phyloP scores from a whole-genome alignment of 768 basidiomycete genomes.

The Suillus decipiens region DNA sequence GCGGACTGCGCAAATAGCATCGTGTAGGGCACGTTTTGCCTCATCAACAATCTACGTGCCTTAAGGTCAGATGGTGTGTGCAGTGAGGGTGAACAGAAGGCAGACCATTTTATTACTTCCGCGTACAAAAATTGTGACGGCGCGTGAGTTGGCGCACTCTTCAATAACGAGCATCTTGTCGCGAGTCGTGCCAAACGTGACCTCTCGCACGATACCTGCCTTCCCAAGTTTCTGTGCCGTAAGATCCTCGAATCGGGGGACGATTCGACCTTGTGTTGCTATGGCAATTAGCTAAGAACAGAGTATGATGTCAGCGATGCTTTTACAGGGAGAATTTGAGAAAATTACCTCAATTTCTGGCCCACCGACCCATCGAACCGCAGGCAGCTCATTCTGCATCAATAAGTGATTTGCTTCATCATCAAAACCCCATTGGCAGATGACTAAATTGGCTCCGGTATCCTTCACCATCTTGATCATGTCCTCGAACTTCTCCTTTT shows the following conservation, averaged over 20 bases:
- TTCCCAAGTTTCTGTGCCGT: conserved; percentile 87
- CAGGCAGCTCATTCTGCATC: conserved; percentile 97
- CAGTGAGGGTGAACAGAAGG: neutral
- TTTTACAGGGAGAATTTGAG: neutral
- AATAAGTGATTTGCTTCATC: conserved; percentile 98
- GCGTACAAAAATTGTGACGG: conserved; percentile 96
- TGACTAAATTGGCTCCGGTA: conserved; percentile 96
- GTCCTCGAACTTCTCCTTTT: conserved; percentile 92
- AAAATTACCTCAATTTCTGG: conserved; percentile 91
- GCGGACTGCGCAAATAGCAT: conserved; percentile 95
- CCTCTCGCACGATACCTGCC: conserved; percentile 91
- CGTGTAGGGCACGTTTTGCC: conserved; percentile 96
- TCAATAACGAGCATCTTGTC: conserved; percentile 99
- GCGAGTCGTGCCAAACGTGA: conserved; percentile 95
- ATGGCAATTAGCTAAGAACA: conserved; percentile 85
- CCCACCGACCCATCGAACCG: conserved; percentile 98
- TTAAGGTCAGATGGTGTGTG: conserved; percentile 1
- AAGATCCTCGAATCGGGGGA: conserved; percentile 97
- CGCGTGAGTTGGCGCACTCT: conserved; percentile 95
- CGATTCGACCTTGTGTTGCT: conserved; percentile 96
- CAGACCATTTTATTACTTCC: conserved; percentile 98
- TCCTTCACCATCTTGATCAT: conserved; percentile 98
- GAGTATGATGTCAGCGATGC: neutral
- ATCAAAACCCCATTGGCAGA: conserved; percentile 99
- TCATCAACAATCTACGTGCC: conserved; percentile 90